Conservation (phyloP, 2,329 filamentous ascomycete species). For the Xylaria multiplex region DNA sequence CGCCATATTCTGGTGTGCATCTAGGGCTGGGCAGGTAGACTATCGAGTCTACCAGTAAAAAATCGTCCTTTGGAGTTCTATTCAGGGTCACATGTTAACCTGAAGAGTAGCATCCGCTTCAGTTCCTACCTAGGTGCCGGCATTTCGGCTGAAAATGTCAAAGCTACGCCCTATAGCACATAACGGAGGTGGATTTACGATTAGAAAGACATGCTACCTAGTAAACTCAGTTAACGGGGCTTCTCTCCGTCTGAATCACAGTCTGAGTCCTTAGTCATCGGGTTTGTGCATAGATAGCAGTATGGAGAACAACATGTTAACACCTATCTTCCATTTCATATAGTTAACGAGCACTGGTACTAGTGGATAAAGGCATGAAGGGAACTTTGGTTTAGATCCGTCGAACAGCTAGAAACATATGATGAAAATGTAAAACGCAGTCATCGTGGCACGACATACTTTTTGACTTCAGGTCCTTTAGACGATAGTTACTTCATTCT, state of each 20-base stretch:
- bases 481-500: not conserved
- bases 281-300: not conserved
- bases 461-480: not conserved
- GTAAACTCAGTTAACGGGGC: not conserved
- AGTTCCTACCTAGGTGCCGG: not conserved
- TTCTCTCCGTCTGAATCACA: not conserved
- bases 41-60: not conserved
- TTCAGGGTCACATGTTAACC: not conserved
- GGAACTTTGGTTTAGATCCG: not conserved
- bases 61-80: not conserved
- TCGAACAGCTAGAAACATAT: not conserved
- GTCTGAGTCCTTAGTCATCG: not conserved
- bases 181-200: not conserved
- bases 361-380: too few relatives aligned
- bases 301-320: not conserved
- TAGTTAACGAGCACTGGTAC: not conserved
- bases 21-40: not conserved
- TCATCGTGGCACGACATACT: not conserved
- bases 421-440: not conserved
- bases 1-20: slow-evolving; percentile 10
- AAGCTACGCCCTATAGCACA: not conserved
- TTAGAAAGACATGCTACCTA: not conserved
- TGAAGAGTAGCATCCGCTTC: slow-evolving; percentile 4
- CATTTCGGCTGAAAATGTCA: not conserved
- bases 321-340: not conserved